phyloP scores from a whole-genome alignment of 257 asterid species.

The Solanum pennellii region DNA sequence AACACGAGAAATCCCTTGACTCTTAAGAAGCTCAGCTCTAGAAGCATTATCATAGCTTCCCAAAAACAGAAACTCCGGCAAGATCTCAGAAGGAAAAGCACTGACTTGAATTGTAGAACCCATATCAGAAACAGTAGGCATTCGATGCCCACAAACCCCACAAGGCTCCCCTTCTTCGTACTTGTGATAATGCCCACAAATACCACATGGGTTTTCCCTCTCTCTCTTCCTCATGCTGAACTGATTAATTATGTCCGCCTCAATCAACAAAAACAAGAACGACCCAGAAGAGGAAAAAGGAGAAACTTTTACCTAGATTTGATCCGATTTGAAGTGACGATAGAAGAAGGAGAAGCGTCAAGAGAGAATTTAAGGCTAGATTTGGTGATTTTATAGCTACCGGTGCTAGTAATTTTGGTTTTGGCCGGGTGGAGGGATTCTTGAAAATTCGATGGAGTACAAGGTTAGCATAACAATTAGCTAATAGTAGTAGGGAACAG shows the following conservation, averaged over 20 bases:
- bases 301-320: neutral
- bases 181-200: constrained; percentile 95
- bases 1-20: constrained; percentile 85
- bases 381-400: neutral
- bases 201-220: constrained; percentile 82
- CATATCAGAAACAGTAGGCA: constrained; percentile 39
- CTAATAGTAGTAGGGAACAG: neutral
- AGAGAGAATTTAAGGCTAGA: neutral
- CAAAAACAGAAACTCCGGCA: constrained; percentile 82
- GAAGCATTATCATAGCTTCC: constrained; percentile 96
- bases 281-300: neutral
- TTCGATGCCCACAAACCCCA: constrained; percentile 86
- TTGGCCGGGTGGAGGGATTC: neutral
- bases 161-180: constrained; percentile 90
- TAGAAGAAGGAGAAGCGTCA: neutral
- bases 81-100: constrained; percentile 94
- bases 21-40: constrained; percentile 84
- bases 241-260: neutral
- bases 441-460: neutral
- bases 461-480: neutral
- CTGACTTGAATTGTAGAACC: constrained; percentile 42
- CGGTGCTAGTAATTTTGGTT: neutral
- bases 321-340: neutral
- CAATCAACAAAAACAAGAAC: neutral
- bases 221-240: constrained; percentile 69